These are phyloP conservation scores for Teunomyces pallodes DNA, from an alignment of 805 yeast species.

Conservation along the genomic window DNA sequence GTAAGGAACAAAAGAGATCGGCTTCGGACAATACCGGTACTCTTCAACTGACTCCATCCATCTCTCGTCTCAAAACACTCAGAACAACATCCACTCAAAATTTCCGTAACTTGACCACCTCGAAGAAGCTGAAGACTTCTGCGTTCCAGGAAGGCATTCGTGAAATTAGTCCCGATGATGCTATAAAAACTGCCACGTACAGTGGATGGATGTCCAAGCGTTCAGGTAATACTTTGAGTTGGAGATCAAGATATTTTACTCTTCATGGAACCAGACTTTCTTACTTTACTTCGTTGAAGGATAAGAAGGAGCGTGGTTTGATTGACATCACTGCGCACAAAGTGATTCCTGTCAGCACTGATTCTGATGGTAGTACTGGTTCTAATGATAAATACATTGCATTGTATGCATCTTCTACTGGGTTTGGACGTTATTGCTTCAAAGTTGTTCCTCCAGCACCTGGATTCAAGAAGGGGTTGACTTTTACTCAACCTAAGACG, in stretches of 20 bases:
- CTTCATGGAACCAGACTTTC: constrained; percentile 91
- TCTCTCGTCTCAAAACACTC: constrained; percentile 47
- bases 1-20: constrained; percentile 24
- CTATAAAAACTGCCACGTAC: constrained; percentile 69
- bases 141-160: constrained; percentile 89
- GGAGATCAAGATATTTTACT: constrained; percentile 86
- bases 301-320: constrained; percentile 82
- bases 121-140: constrained; percentile 63
- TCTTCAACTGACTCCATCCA: constrained; percentile 11
- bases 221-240: constrained; percentile 73
- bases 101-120: constrained; percentile 42
- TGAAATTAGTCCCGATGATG: constrained; percentile 68
- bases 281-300: constrained; percentile 76
- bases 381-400: constrained; percentile 82
- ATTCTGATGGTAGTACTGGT: constrained; percentile 47
- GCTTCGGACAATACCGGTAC: constrained; percentile 35
- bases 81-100: constrained; percentile 56
- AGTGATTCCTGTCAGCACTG: constrained; percentile 64
- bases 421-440: constrained; percentile 91
- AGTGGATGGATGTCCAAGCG: constrained; percentile 97
- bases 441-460: constrained; percentile 96
- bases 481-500: constrained; percentile 93
- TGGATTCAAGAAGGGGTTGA: constrained; percentile 90
- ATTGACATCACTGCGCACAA: constrained; percentile 95
- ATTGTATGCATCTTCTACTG: constrained; percentile 87